These are phyloP conservation scores for Triticum turgidum DNA, from an alignment of 176 grass and related monocot genomes.

Conservation along the genomic window DNA sequence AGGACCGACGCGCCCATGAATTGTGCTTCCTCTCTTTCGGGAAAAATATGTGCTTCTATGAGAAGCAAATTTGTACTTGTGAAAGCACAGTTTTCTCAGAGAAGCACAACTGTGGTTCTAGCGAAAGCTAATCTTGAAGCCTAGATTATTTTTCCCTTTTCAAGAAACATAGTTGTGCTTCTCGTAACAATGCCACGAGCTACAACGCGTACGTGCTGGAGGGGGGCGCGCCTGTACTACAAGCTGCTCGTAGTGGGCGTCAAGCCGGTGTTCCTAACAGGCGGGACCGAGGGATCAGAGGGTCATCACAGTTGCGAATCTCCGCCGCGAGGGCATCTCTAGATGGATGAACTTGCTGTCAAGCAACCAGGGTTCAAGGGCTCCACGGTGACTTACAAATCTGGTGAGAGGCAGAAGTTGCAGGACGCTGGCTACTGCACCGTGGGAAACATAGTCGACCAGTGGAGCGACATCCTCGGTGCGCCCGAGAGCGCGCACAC, in stretches of 20 bases:
- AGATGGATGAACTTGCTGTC: slow-evolving; percentile 38
- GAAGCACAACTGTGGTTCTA: no score
- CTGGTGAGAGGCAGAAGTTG: slow-evolving; percentile 38
- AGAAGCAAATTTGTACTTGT: no score
- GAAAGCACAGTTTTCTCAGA: no score
- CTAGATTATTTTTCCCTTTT: no score
- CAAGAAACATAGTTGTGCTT: no score
- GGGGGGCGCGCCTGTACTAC: not conserved
- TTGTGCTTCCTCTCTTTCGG: no score
- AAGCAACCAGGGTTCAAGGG: not conserved
- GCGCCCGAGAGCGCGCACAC: slow-evolving; percentile 15
- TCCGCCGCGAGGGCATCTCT: slow-evolving; percentile 13
- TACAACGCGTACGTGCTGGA: no score
- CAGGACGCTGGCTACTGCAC: slow-evolving; percentile 28
- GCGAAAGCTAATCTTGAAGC: no score
- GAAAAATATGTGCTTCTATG: no score
- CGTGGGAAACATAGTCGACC: slow-evolving; percentile 51
- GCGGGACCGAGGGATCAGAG: not conserved
- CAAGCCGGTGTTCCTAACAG: slow-evolving; percentile 56
- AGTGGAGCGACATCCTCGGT: slow-evolving; percentile 59
- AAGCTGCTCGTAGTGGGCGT: not conserved
- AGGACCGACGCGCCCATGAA: no score
- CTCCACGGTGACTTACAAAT: not conserved
- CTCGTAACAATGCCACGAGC: no score
- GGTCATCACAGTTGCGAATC: not conserved